Conservation (phyloP, 1,284 basidiomycete genomes). For the Ceratobasidium sp. region DNA sequence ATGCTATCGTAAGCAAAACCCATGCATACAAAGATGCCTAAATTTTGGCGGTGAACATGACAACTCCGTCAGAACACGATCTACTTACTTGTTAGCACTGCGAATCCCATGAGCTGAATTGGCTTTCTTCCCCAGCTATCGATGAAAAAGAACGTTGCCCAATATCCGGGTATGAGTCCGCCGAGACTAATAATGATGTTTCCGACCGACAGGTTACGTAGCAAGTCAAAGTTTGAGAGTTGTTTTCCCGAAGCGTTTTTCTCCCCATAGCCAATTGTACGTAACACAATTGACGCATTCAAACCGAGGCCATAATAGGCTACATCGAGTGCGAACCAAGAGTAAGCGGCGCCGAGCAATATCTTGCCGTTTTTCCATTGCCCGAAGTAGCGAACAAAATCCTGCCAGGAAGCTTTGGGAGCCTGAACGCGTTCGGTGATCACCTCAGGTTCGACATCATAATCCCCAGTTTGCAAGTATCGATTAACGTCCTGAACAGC, state of each 20-base stretch:
- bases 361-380: slow-evolving; percentile 57
- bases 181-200: slow-evolving; percentile 58
- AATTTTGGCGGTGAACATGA: too few relatives aligned
- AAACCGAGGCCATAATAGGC: slow-evolving; percentile 67
- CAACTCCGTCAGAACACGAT: too few relatives aligned
- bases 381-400: slow-evolving; percentile 62
- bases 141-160: slow-evolving; percentile 71
- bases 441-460: slow-evolving; percentile 64
- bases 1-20: slow-evolving; percentile 78
- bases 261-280: slow-evolving; percentile 59
- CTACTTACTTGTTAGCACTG: slow-evolving; percentile 65
- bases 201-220: slow-evolving; percentile 54
- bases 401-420: slow-evolving; percentile 67
- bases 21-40: slow-evolving; percentile 50
- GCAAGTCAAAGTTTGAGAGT: slow-evolving; percentile 49
- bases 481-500: slow-evolving; percentile 71
- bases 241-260: slow-evolving; percentile 44
- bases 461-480: slow-evolving; percentile 62
- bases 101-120: slow-evolving; percentile 79
- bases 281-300: slow-evolving; percentile 71
- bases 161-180: slow-evolving; percentile 79
- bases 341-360: slow-evolving; percentile 57
- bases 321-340: slow-evolving; percentile 83
- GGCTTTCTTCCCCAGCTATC: slow-evolving; percentile 76
- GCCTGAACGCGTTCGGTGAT: slow-evolving; percentile 64